These are phyloP conservation scores for Schwanniomyces pseudopolymorphus DNA, from an alignment of 805 yeast species.

Conservation along the genomic window DNA sequence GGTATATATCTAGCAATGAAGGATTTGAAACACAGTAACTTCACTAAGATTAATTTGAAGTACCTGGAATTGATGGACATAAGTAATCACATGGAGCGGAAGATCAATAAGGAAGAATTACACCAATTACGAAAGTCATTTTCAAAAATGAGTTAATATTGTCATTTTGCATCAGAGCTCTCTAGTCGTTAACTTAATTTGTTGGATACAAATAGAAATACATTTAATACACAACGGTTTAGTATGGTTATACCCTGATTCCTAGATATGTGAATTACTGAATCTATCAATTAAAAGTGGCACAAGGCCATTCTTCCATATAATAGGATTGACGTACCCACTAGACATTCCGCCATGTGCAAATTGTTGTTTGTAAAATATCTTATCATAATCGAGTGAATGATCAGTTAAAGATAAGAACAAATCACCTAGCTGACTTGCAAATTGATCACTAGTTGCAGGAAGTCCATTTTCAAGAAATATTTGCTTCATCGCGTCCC, in stretches of 20 bases:
- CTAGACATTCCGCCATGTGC: neutral
- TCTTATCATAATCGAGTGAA: neutral
- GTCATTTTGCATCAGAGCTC: too few relatives aligned
- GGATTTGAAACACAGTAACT: constrained; percentile 20
- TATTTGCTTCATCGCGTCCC: neutral
- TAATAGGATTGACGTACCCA: neutral
- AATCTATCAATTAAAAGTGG: neutral
- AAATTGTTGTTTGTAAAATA: neutral
- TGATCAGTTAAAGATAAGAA: neutral
- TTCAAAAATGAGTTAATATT: too few relatives aligned
- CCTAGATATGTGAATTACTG: too few relatives aligned
- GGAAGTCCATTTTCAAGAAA: neutral
- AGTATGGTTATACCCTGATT: too few relatives aligned
- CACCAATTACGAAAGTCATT: neutral
- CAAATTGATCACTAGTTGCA: neutral
- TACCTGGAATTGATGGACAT: constrained; percentile 18
- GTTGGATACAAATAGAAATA: too few relatives aligned
- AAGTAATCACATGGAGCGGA: constrained; percentile 13
- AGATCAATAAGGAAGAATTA: constrained; percentile 7
- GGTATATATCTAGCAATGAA: constrained; percentile 36
- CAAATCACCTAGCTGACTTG: neutral
- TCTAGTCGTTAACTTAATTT: too few relatives aligned
- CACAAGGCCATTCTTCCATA: neutral
- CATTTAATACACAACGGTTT: too few relatives aligned
- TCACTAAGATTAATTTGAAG: constrained; percentile 16